Evolutionary conservation across 1,139 yeast species (phyloP), one percentile per base, ranked within the genome.

Genomic region (Pichia terricola): DNA sequence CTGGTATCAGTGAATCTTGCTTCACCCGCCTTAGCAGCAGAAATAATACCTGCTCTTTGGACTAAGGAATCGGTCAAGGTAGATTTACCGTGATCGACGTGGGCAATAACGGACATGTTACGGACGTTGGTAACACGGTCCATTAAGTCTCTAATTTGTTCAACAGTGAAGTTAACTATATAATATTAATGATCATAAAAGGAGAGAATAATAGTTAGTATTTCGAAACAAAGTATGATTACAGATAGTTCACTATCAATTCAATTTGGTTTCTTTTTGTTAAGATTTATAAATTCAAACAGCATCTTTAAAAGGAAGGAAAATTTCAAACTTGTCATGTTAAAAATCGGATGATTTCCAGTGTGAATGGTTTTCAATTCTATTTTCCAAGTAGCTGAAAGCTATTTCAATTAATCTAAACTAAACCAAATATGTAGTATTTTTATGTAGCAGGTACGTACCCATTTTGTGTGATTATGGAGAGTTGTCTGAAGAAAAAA

Each of bases 31-130:
- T 87, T 88, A 67, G 96, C 96, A 66, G 97, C 96, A 49, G 98
- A 91, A 67, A 91, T 91, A 71, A 91, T 91, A 86, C 98, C 98
- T 62, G 98, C 97, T 68, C 82, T 84, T 79, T 89, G 96, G 64
- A 91, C 97, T 70, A 91, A 84, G 58, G 97, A 89, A 75, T 91
- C 98, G 72, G 98, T 88, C 74, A 91, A 82, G 65, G 98, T 91
- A 60, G 97, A 88, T 75, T 91, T 91, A 78, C 98, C 98, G 81
- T 91, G 98, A 81, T 91, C 98, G 84, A 91, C 97, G 85, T 91
- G 98, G 69, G 98, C 98, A 82, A 91, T 91, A 75, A 91, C 98
- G 74, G 97, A 91, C 95, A 91, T 91, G 94, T 91, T 91, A 81
- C 98, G 96, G 69, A 91, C 96, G 70, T 91, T 89, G 74, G 96